Evolutionary conservation across 129 eudicot genomes (phyloP).

Genomic region (Lonicera japonica): DNA sequence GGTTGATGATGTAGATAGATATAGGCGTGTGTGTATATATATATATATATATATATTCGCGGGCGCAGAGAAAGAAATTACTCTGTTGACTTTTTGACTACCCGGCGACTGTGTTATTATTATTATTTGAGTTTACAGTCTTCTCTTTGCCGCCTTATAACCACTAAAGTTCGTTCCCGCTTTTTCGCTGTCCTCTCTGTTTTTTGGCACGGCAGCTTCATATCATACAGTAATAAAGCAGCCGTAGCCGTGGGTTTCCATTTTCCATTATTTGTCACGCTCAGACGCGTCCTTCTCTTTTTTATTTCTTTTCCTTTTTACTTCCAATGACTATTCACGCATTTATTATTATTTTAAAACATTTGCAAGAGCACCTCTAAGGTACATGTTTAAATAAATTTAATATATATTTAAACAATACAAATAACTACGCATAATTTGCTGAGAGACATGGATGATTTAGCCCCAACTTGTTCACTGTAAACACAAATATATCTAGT

Average conservation of each 20-base stretch:
- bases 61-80: constrained; percentile 21
- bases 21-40: too few species aligned
- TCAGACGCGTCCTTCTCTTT: not conserved
- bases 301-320: not conserved
- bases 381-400: too few species aligned
- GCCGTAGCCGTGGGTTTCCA: not conserved
- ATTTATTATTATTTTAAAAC: too few species aligned
- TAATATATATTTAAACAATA: too few species aligned
- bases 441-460: too few species aligned
- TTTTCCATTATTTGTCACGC: not conserved
- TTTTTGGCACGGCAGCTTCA: not conserved
- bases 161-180: constrained; percentile 6
- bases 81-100: constrained; percentile 26
- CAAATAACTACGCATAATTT: too few species aligned
- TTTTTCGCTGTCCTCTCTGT: not conserved
- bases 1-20: not conserved
- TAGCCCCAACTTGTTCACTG: too few species aligned
- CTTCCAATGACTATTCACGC: too few species aligned
- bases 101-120: not conserved
- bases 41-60: too few species aligned
- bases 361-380: too few species aligned
- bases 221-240: too few species aligned
- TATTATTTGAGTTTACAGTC: not conserved
- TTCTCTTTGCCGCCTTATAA: not conserved
- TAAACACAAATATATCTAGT: too few species aligned